A percentile compares a stretch with the other conserved stretches of the same genome.
These are phyloP conservation scores for Cairneyella variabilis DNA, from an alignment of 495 filamentous ascomycete species.

Conservation along the genomic window DNA sequence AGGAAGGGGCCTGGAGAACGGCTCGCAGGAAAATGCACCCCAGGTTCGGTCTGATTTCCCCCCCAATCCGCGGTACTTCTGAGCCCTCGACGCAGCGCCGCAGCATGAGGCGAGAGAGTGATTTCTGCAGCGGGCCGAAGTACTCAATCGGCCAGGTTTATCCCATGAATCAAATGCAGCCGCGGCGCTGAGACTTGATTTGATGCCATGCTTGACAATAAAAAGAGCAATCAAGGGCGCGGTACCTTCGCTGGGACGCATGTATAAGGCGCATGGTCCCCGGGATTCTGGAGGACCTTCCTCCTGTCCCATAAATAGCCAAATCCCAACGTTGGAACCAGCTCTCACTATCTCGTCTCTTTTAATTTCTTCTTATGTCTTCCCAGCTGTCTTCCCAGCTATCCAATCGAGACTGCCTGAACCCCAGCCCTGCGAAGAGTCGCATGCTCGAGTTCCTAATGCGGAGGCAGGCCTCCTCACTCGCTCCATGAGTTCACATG, in stretches of 20 bases:
- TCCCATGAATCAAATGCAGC: conserved; percentile 9
- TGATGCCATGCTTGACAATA: too few species aligned
- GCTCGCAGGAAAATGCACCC: too few species aligned
- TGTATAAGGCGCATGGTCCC: too few species aligned
- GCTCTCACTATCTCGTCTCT: too few species aligned
- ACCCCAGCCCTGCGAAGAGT: background rate
- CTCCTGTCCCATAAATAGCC: too few species aligned
- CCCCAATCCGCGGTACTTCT: background rate
- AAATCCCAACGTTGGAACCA: too few species aligned
- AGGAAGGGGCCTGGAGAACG: too few species aligned
- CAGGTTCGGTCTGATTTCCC: background rate
- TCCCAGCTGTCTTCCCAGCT: too few species aligned
- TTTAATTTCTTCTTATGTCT: too few species aligned
- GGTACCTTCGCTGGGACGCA: too few species aligned
- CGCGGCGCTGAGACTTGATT: background rate
- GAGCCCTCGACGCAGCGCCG: background rate
- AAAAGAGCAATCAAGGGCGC: too few species aligned
- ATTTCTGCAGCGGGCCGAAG: background rate
- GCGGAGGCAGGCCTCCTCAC: conserved; percentile 2
- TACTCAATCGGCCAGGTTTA: background rate
- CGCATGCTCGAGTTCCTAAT: background rate
- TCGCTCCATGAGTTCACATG: conserved; percentile 3
- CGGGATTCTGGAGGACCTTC: too few species aligned
- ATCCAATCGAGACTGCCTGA: background rate
- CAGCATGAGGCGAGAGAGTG: background rate